Evolutionary conservation across 305 asterid species (phyloP).

Genomic region (Rubia tinctorum): DNA sequence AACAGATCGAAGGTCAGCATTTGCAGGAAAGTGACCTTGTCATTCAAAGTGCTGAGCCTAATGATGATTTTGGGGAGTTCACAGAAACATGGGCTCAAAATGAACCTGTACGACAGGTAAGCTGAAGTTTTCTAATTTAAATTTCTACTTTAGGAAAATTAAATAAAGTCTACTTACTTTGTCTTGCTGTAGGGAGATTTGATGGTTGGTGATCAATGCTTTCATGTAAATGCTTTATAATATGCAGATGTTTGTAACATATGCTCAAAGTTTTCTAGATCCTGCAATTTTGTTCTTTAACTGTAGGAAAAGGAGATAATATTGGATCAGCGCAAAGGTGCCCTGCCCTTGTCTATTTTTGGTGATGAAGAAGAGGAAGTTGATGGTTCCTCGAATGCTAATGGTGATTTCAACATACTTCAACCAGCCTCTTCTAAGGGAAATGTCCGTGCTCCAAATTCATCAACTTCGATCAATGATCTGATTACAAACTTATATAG

Average conservation of each 20-base stretch:
- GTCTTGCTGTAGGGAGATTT: slow-evolving; percentile 37
- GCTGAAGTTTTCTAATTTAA: background rate
- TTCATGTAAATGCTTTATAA: background rate
- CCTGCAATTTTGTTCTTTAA: background rate
- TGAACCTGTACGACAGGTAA: slow-evolving; percentile 9
- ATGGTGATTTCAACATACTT: slow-evolving; percentile 33
- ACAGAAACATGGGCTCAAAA: slow-evolving; percentile 11
- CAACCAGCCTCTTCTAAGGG: slow-evolving; percentile 38
- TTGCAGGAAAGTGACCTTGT: slow-evolving; percentile 18
- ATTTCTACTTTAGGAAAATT: background rate
- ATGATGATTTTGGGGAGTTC: slow-evolving; percentile 13
- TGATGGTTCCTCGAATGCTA: slow-evolving; percentile 40
- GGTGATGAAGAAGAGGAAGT: slow-evolving; percentile 56
- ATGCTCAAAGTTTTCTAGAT: background rate
- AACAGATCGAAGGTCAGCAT: slow-evolving; percentile 27
- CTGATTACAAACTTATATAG: slow-evolving; percentile 61
- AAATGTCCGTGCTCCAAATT: slow-evolving; percentile 32
- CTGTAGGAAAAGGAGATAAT: slow-evolving; percentile 44
- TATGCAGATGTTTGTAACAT: background rate
- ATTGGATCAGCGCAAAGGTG: slow-evolving; percentile 35
- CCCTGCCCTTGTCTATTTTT: slow-evolving; percentile 65
- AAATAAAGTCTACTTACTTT: background rate
- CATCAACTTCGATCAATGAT: slow-evolving; percentile 48
- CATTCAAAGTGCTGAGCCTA: slow-evolving; percentile 1
- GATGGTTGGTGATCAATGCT: slow-evolving; percentile 19